Conservation (phyloP, 2,329 filamentous ascomycete genomes). For the Beauveria varroae region DNA sequence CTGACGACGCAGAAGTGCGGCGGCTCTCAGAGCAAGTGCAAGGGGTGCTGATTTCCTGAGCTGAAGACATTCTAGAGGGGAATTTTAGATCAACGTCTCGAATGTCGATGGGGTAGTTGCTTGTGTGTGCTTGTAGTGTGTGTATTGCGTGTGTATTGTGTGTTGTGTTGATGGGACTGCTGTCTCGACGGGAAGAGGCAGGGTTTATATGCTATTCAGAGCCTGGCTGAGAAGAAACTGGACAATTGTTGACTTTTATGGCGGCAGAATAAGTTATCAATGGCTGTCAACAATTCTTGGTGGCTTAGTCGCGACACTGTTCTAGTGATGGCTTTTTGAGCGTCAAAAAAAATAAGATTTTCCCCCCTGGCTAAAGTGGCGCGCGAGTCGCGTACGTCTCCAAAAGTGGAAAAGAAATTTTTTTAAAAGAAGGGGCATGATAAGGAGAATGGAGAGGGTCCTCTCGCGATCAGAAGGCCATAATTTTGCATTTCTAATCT, state of each 20-base stretch:
- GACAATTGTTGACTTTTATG: too few species aligned
- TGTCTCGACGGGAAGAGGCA: too few species aligned
- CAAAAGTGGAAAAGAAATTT: neutral
- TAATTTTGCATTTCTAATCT: too few species aligned
- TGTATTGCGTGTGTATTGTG: neutral
- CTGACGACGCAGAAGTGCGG: neutral
- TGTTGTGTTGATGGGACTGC: too few species aligned
- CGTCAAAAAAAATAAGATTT: neutral
- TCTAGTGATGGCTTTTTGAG: neutral
- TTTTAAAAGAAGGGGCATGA: neutral
- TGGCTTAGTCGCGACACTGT: neutral
- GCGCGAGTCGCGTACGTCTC: neutral
- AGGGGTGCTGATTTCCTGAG: neutral
- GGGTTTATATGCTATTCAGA: too few species aligned
- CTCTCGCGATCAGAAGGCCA: too few species aligned
- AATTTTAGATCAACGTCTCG: neutral
- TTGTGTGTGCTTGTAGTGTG: neutral
- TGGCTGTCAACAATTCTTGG: neutral
- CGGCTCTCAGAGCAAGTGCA: neutral
- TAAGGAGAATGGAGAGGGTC: neutral
- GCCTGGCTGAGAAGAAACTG: too few species aligned
- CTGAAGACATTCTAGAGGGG: neutral
- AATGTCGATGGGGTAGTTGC: neutral
- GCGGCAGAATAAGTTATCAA: too few species aligned
- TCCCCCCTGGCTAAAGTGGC: neutral